Percentiles rank a stretch among this genome's conserved stretches.
phyloP scores from a whole-genome alignment of 164 flowering plant species.

The Aristolochia californica region DNA sequence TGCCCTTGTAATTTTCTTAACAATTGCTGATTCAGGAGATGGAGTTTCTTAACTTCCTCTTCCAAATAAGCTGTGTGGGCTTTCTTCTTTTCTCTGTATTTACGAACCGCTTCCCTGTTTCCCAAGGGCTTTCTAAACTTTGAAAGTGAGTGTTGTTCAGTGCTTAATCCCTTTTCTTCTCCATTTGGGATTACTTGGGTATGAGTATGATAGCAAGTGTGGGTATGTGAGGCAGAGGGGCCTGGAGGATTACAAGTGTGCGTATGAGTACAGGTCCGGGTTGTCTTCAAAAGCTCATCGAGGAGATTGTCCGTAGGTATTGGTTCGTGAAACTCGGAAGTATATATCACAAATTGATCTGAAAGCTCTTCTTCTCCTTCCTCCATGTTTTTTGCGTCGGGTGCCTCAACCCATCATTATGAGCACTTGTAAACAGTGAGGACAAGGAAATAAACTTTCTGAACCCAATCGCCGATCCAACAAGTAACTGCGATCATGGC shows the following conservation, averaged over 20 bases:
- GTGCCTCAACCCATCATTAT: conserved; percentile 1
- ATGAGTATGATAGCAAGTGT: conserved; percentile 63
- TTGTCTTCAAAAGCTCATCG: conserved; percentile 25
- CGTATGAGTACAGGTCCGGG: conserved; percentile 63
- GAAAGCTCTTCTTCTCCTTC: conserved; percentile 10
- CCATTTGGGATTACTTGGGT: conserved; percentile 34
- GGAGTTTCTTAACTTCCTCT: conserved; percentile 49
- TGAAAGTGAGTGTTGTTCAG: conserved; percentile 5
- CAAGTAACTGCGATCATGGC: too few species aligned
- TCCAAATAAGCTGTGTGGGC: conserved; percentile 56
- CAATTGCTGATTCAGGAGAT: conserved; percentile 43
- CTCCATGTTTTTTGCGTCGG: conserved; percentile 1
- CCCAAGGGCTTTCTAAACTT: conserved; percentile 34
- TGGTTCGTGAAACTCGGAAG: neutral
- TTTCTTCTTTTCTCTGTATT: conserved; percentile 77
- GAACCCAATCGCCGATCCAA: too few species aligned
- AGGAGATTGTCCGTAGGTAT: neutral
- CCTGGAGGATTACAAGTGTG: conserved; percentile 95
- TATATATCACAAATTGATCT: neutral
- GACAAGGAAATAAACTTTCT: too few species aligned
- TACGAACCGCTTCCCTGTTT: conserved; percentile 65
- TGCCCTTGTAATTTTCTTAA: conserved; percentile 43
- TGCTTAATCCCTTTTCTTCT: conserved; percentile 17
- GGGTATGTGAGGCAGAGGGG: conserved; percentile 58
- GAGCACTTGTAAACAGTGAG: too few species aligned